Evolutionary conservation across 495 filamentous ascomycete species (phyloP), one percentile per base, ranked within the genome.

Genomic region (Xylaria flabelliformis): DNA sequence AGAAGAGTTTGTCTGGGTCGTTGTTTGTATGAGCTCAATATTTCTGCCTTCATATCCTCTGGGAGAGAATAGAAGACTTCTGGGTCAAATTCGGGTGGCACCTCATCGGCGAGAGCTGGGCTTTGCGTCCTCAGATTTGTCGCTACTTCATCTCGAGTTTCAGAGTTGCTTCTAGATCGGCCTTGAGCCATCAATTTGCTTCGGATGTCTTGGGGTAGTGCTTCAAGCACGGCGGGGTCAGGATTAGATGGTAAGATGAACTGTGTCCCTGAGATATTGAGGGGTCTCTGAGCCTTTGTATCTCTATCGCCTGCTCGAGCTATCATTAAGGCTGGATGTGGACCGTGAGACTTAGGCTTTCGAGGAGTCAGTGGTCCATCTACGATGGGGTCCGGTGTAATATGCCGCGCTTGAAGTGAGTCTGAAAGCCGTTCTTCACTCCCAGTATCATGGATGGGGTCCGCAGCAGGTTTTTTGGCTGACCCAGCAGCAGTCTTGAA

Each of bases 221-320:
- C 94, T 1, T 90, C 90, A 39, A 96, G 81, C 1, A 95, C 90
- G 41, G 84, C 81, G 0, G 90, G 91, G 76, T 98, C 94, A 12
- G 92, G 83, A 73, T 94, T 91, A 5, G 90, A 90, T 4, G 94
- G 94, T 75, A 98, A 81, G 71, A 97, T 89, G 78, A 97, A 97
- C 78, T 98, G 94, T 12, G 94, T 95, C 0, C 94, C 94, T 4
- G 87, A 80, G 0, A 91, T 89, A 75, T 98, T 97, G 19, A 97
- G 81, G 3, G 91, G 88, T 63, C 88, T 91, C 39, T 85, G 85
- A 71, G 87, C 83, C 74, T 88, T 88, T 39, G 78, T 80, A 72
- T 92, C 90, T 44, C 84, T 83, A 39, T 89, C 85, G 13, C 85
- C 86, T 24, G 86, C 85, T 74, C 76, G 84, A 12, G 88, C 80